Evolutionary conservation across 2,329 filamentous ascomycete genomes (phyloP).

Genomic region (Mycosphaerella sp.): DNA sequence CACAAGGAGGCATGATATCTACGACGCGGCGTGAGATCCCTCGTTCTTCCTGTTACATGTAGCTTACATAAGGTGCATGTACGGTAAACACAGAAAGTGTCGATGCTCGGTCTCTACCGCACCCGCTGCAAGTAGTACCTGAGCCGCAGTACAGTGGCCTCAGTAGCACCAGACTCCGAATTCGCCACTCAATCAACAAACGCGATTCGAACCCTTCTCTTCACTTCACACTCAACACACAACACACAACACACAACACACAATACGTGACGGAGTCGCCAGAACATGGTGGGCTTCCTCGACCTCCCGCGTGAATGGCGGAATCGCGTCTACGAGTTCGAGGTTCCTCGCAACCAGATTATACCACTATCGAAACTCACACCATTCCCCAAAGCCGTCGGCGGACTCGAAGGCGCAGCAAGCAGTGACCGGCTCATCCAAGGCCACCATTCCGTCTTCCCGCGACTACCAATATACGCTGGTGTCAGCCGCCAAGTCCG

Average conservation of each 20-base stretch:
- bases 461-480: conserved; percentile 5
- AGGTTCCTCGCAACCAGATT: conserved; percentile 1
- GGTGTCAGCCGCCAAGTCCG: conserved; percentile 6
- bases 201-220: not conserved
- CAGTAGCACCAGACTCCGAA: not conserved
- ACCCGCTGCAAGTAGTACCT: too few relatives aligned
- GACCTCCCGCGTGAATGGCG: conserved; percentile 2
- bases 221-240: not conserved
- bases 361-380: not conserved
- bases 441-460: not conserved
- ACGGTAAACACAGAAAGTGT: too few relatives aligned
- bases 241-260: not conserved
- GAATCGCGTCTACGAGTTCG: conserved; percentile 2
- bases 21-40: too few relatives aligned
- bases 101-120: too few relatives aligned
- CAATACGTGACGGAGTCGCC: too few relatives aligned
- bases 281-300: conserved; percentile 7
- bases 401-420: not conserved
- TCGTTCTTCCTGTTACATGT: too few relatives aligned
- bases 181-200: conserved; percentile 3
- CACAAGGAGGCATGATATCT: too few relatives aligned
- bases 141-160: too few relatives aligned
- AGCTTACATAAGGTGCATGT: too few relatives aligned
- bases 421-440: not conserved
- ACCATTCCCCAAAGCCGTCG: not conserved